phyloP scores from a whole-genome alignment of 2,329 filamentous ascomycete species.

The Verticillium albo-atrum region DNA sequence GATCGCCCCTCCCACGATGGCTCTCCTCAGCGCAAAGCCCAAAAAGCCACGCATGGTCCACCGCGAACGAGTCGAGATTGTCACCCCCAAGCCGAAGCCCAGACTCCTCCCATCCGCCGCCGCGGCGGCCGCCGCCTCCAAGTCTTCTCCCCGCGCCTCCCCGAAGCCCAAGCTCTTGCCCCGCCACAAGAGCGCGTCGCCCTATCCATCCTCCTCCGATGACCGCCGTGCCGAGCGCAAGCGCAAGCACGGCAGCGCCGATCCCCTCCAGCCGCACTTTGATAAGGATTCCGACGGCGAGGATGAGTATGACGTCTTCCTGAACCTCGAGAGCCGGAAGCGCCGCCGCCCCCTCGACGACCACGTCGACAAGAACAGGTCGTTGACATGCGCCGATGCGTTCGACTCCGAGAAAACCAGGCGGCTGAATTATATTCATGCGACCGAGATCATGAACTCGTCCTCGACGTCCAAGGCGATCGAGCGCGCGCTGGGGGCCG shows the following conservation, averaged over 20 bases:
- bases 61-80: conserved; percentile 47
- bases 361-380: conserved; percentile 39
- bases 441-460: conserved; percentile 34
- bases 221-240: conserved; percentile 10
- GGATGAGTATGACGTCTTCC: conserved; percentile 35
- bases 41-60: conserved; percentile 47
- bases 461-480: conserved; percentile 8
- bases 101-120: conserved; percentile 25
- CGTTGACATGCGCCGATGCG: conserved; percentile 39
- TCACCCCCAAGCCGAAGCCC: conserved; percentile 29
- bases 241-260: conserved; percentile 11
- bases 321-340: conserved; percentile 40
- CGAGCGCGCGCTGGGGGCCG: conserved; percentile 7
- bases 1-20: conserved; percentile 12
- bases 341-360: conserved; percentile 38
- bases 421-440: conserved; percentile 48
- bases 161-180: conserved; percentile 30
- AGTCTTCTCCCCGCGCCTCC: conserved; percentile 31
- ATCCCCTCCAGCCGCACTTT: conserved; percentile 28
- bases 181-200: conserved; percentile 36
- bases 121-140: conserved; percentile 24
- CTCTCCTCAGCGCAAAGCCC: conserved; percentile 36
- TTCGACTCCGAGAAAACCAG: conserved; percentile 32
- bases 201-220: conserved; percentile 29
- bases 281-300: conserved; percentile 47